Evolutionary conservation across 1,139 yeast genomes (phyloP), one percentile per base, ranked within the genome.

Genomic region (Debaryomyces coudertii): DNA sequence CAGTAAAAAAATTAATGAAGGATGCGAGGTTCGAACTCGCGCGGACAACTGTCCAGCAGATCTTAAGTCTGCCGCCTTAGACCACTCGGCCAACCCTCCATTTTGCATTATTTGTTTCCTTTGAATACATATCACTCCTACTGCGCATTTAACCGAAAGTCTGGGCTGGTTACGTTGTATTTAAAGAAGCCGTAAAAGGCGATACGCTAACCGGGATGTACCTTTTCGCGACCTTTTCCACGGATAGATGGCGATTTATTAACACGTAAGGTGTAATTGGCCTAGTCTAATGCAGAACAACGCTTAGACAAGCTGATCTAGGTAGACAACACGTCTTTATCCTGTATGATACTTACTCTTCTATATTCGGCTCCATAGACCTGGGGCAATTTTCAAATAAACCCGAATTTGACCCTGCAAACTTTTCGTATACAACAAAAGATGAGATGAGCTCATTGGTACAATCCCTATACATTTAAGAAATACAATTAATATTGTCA

Each of bases 21-120:
- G 85, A 77, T 79, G 86, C 85, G 86, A 80, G 86, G 85, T 80
- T 81, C 86, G 86, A 82, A 82, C 86, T 80, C 86, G 85, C 86
- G 86, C 87, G 87, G 87, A 80, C 83, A 69, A 66, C 54, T 50
- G 71, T 67, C 72, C 72, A 67, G 63, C 63, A 61, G 72, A 67
- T 64, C 71, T 66, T 66, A 66, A 66, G 71, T 66, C 71, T 61
- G 62, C 77, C 78, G 77, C 78, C 78, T 72, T 72, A 71, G 77
- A 71, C 77, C 76, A 71, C 77, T 72, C 77, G 77, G 77, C 77
- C 77, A 72, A 70, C 76, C 76, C 77, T 72, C 77, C 77, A 62
- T 18, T 36, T 29, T 2, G 5, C 4, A n/a, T 12, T 12, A 1
- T n/a, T 28, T 5, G 9, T 14, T n/a, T 14, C 9, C 14, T 5